These are phyloP conservation scores for Fomitopsis palustris DNA, from an alignment of 1,284 basidiomycete species.

Conservation along the genomic window DNA sequence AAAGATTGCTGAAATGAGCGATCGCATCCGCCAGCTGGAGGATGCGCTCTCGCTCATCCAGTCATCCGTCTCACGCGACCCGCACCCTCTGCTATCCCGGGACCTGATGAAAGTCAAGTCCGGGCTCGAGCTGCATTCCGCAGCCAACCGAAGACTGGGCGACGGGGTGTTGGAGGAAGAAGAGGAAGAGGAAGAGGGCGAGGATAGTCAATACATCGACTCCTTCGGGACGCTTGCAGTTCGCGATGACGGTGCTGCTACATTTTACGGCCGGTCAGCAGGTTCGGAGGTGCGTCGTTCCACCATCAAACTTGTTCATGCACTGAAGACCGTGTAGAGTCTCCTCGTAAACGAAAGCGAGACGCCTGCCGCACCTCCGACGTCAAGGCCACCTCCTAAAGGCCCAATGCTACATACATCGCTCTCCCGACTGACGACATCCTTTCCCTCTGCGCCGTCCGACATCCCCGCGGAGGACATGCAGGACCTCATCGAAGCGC, in stretches of 20 bases:
- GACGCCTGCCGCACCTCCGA: conserved; percentile 1
- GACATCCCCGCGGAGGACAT: conserved; percentile 30
- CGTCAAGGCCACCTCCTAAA: conserved; percentile 4
- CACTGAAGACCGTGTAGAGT: conserved; percentile 18
- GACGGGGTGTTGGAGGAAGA: background rate
- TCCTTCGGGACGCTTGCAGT: conserved; percentile 60
- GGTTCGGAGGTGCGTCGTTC: conserved; percentile 41
- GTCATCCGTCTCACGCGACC: conserved; percentile 33
- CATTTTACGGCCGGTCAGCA: conserved; percentile 65
- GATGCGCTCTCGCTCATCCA: conserved; percentile 58
- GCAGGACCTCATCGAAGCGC: conserved; percentile 40
- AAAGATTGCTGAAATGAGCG: conserved; percentile 69
- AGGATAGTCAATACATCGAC: conserved; percentile 22
- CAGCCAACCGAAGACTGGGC: conserved; percentile 1
- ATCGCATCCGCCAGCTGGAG: conserved; percentile 72
- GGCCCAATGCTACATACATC: conserved; percentile 21
- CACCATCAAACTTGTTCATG: background rate
- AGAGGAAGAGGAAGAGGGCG: conserved; percentile 11
- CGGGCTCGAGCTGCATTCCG: conserved; percentile 27
- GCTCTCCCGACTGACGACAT: conserved; percentile 42
- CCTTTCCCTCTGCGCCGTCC: conserved; percentile 49
- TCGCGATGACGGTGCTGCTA: conserved; percentile 55
- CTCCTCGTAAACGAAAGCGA: conserved; percentile 24
- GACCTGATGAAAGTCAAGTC: conserved; percentile 65
- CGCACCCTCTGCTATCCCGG: conserved; percentile 60